Evolutionary conservation across 345 rosid species (phyloP).

Genomic region (Eucalyptus dawsonii): DNA sequence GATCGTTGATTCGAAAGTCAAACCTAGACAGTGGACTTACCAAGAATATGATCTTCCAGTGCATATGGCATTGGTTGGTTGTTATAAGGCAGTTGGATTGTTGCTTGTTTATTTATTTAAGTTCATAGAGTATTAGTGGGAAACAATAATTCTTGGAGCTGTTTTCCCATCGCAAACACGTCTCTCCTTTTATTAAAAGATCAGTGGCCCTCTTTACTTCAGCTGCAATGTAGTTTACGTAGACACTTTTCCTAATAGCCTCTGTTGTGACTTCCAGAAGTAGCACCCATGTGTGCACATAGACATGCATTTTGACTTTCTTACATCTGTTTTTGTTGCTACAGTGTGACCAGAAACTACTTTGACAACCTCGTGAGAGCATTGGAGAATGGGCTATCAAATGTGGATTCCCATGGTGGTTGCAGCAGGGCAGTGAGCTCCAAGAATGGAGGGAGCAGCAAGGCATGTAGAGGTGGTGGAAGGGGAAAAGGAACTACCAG

Average conservation of each 20-base stretch:
- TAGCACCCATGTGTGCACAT: background rate
- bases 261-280: background rate
- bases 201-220: background rate
- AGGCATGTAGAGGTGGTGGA: conserved; percentile 38
- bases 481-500: conserved; percentile 31
- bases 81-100: too few species aligned
- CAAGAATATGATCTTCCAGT: too few species aligned
- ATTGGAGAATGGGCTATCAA: conserved; percentile 81
- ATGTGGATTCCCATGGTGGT: conserved; percentile 64
- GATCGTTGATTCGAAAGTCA: too few species aligned
- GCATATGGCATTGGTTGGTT: too few species aligned
- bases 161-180: background rate
- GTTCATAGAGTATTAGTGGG: background rate
- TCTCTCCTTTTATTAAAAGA: background rate
- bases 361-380: conserved; percentile 95
- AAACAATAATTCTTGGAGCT: background rate
- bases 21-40: too few species aligned
- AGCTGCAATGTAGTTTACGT: background rate
- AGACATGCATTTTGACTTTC: background rate
- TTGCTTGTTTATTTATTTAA: too few species aligned
- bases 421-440: conserved; percentile 46
- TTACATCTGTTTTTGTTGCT: background rate
- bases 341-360: conserved; percentile 88
- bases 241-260: background rate
- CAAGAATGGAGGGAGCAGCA: conserved; percentile 31